These are phyloP conservation scores for Escovopsis sp. DNA, from an alignment of 2,329 filamentous ascomycete species.

Conservation along the genomic window DNA sequence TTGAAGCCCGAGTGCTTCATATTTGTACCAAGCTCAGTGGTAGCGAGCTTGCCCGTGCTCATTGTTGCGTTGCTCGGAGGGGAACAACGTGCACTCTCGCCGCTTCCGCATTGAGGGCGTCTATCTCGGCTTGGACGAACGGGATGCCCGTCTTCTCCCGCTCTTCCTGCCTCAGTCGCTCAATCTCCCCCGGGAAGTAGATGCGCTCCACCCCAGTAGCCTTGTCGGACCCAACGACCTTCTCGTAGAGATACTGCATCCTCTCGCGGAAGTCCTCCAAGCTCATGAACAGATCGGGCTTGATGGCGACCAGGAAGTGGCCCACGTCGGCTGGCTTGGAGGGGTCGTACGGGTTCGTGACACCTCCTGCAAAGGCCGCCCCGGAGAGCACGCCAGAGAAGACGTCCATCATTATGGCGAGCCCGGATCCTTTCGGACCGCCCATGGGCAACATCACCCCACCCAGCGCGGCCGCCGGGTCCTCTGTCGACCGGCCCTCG, in stretches of 20 bases:
- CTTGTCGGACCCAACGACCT: constrained; percentile 38
- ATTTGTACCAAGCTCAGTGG: not conserved
- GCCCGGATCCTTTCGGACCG: constrained; percentile 63
- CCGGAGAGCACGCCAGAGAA: constrained; percentile 69
- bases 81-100: constrained; percentile 22
- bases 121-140: constrained; percentile 40
- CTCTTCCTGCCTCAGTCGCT: constrained; percentile 37
- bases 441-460: constrained; percentile 81
- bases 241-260: constrained; percentile 40
- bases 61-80: constrained; percentile 1
- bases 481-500: constrained; percentile 53
- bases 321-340: constrained; percentile 55
- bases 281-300: constrained; percentile 60
- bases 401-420: constrained; percentile 80
- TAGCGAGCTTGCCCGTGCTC: not conserved
- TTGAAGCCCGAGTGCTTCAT: not conserved
- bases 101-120: constrained; percentile 40
- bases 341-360: constrained; percentile 63
- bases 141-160: constrained; percentile 43
- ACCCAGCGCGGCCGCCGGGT: constrained; percentile 54
- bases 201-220: constrained; percentile 41
- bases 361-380: constrained; percentile 62
- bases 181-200: constrained; percentile 48
- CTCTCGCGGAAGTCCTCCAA: constrained; percentile 53
- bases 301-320: constrained; percentile 58